These are phyloP conservation scores for Ampelocalamus luodianensis DNA, from an alignment of 176 grass and related monocot species.

Conservation along the genomic window DNA sequence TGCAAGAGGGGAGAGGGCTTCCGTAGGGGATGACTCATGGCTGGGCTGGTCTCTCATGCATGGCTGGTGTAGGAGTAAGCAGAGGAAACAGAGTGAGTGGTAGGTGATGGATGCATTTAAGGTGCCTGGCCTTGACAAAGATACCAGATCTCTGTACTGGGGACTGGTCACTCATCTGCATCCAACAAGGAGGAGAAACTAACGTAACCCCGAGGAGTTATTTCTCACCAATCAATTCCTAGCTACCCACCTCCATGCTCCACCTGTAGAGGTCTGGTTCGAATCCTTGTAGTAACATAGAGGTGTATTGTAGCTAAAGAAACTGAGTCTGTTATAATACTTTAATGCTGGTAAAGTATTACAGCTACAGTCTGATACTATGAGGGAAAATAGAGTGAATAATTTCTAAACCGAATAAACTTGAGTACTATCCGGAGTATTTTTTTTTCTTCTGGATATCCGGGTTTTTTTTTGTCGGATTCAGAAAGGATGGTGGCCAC, in stretches of 20 bases:
- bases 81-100: not conserved
- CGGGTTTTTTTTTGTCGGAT: too few species aligned
- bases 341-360: too few species aligned
- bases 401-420: too few species aligned
- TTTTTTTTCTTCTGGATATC: too few species aligned
- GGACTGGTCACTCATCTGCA: conserved; percentile 28
- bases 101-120: conserved; percentile 46
- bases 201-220: conserved; percentile 20
- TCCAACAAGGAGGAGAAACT: conserved; percentile 35
- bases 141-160: conserved; percentile 38
- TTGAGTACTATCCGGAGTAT: too few species aligned
- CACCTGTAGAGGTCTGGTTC: not conserved
- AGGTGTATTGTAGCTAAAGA: too few species aligned
- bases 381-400: too few species aligned
- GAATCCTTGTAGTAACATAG: too few species aligned
- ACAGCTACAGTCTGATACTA: too few species aligned
- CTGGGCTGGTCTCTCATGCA: conserved; percentile 9
- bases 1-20: too few species aligned
- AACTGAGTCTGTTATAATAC: too few species aligned
- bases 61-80: conserved; percentile 23
- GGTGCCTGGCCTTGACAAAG: conserved; percentile 35
- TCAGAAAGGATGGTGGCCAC: too few species aligned
- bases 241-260: conserved; percentile 33
- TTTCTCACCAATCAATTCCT: conserved; percentile 49
- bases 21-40: not conserved